Conservation (phyloP, 139 green algal species). For the Tetradesmus lagerheimii region DNA sequence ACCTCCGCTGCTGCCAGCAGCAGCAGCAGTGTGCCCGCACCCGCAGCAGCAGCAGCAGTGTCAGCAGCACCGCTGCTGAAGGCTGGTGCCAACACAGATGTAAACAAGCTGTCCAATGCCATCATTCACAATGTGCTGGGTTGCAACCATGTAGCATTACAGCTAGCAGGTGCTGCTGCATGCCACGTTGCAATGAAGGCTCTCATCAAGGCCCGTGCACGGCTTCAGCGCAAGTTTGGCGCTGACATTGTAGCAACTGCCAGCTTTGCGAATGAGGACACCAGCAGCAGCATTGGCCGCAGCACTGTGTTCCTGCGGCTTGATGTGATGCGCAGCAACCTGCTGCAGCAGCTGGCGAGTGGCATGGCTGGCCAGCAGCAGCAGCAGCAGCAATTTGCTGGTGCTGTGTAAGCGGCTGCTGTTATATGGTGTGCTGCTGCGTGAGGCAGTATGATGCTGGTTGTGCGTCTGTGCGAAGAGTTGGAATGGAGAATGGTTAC, state of each 20-base stretch:
- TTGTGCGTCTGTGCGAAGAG: not conserved
- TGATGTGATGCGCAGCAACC: conserved; percentile 43
- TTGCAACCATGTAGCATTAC: conserved; percentile 31
- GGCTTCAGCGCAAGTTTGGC: conserved; percentile 44
- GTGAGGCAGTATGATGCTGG: not conserved
- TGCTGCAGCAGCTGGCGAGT: conserved; percentile 20
- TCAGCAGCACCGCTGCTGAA: conserved; percentile 26
- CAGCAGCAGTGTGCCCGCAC: not conserved
- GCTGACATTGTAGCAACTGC: conserved; percentile 26
- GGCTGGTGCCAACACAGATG: conserved; percentile 44
- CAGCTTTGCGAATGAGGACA: conserved; percentile 47
- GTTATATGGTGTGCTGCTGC: not conserved
- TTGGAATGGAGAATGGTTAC: no score
- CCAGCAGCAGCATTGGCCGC: conserved; percentile 39
- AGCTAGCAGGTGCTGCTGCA: conserved; percentile 47
- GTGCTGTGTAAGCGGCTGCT: not conserved
- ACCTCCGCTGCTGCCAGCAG: not conserved
- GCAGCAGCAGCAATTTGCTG: conserved; percentile 14
- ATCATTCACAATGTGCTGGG: conserved; percentile 46
- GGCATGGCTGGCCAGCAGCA: not conserved
- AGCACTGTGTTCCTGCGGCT: conserved; percentile 47
- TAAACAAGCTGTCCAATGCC: conserved; percentile 48
- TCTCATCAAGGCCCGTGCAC: conserved; percentile 33
- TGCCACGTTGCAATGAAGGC: conserved; percentile 42
- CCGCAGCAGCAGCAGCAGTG: conserved; percentile 15